Evolutionary conservation across 441 rosid genomes (phyloP).

Genomic region (Gossypium trilobum): DNA sequence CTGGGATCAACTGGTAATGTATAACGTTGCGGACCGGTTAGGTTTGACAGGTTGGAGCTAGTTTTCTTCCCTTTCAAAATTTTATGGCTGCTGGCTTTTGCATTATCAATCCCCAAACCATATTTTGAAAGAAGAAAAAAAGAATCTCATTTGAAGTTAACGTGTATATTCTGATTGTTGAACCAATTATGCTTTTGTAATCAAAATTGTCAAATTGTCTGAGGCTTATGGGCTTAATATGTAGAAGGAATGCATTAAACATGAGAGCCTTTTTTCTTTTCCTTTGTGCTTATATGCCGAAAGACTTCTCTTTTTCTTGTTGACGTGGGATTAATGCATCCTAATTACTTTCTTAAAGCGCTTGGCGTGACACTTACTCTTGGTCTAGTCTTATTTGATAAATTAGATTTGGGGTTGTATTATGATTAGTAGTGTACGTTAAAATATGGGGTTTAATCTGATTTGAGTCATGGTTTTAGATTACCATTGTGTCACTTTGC

Average conservation of each 20-base stretch:
- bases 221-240: background rate
- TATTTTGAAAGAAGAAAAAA: background rate
- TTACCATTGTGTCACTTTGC: too few relatives aligned
- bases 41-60: conserved; percentile 80
- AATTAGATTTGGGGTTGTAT: too few relatives aligned
- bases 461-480: too few relatives aligned
- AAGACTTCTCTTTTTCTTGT: too few relatives aligned
- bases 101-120: background rate
- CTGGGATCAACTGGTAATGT: conserved; percentile 86
- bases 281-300: too few relatives aligned
- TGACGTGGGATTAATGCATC: too few relatives aligned
- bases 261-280: background rate
- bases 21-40: conserved; percentile 71
- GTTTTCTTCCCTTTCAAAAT: background rate
- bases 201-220: background rate
- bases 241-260: background rate
- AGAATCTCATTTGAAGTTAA: background rate
- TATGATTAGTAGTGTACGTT: too few relatives aligned
- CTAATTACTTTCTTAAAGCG: too few relatives aligned
- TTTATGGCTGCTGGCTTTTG: background rate
- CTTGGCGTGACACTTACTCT: too few relatives aligned
- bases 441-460: too few relatives aligned
- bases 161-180: background rate
- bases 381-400: too few relatives aligned
- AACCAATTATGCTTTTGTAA: background rate